Percentiles rank a stretch among this genome's conserved stretches.
phyloP scores from a whole-genome alignment of 768 basidiomycete species.

The Mycena venus region DNA sequence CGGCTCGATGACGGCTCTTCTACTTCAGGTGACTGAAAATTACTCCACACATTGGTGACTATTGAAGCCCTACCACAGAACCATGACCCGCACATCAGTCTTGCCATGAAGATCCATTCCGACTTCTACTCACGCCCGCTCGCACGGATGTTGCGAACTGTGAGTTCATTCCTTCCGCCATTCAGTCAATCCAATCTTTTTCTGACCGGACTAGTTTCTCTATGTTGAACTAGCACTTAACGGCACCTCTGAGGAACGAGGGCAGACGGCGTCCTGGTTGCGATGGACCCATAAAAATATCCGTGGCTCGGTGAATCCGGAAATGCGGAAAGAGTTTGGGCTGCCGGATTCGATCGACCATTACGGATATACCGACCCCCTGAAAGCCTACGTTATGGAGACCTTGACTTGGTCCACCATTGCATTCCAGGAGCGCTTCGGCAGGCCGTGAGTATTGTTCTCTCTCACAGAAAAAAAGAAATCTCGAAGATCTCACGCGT shows the following conservation, averaged over 20 bases:
- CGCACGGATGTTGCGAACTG: conserved; percentile 24
- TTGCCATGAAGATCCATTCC: conserved; percentile 20
- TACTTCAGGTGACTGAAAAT: conserved; percentile 21
- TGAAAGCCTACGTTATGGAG: conserved; percentile 30
- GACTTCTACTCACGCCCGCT: conserved; percentile 23
- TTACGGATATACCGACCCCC: conserved; percentile 25
- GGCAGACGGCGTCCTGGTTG: conserved; percentile 29
- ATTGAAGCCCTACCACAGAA: background rate
- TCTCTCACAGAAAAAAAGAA: too few species aligned
- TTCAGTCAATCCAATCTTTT: too few species aligned
- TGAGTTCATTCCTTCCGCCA: too few species aligned
- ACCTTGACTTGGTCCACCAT: conserved; percentile 31
- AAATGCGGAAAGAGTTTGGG: conserved; percentile 24
- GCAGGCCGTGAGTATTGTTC: conserved; percentile 11
- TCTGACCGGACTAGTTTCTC: conserved; percentile 16
- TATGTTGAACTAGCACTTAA: conserved; percentile 30
- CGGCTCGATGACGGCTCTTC: conserved; percentile 16
- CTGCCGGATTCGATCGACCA: conserved; percentile 20
- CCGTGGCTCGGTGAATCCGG: conserved; percentile 23
- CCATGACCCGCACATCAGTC: conserved; percentile 24
- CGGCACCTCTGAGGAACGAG: conserved; percentile 31
- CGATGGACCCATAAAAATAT: conserved; percentile 33
- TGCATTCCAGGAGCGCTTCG: conserved; percentile 27
- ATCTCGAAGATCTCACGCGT: too few species aligned
- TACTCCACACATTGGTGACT: too few species aligned